Evolutionary conservation across 495 filamentous ascomycete genomes (phyloP).

Genomic region (Penicillium mononematosum): DNA sequence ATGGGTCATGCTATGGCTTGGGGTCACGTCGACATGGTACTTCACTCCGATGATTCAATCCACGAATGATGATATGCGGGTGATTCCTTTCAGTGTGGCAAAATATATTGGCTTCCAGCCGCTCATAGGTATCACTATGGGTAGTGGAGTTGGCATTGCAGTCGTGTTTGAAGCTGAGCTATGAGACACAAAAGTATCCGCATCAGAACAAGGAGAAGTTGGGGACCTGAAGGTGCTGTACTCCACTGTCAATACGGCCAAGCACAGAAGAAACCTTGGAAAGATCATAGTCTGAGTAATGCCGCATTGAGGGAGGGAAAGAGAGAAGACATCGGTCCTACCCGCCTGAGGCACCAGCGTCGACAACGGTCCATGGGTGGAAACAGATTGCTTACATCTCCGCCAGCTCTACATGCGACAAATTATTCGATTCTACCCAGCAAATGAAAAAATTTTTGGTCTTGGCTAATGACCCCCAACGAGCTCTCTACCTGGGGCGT

Average conservation of each 20-base stretch:
- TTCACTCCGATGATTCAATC: constrained; percentile 20
- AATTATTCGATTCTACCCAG: not conserved
- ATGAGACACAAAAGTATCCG: not conserved
- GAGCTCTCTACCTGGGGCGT: not conserved
- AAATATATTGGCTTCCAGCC: constrained; percentile 3
- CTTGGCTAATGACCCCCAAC: not conserved
- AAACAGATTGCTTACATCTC: too few species aligned
- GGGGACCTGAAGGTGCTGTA: too few species aligned
- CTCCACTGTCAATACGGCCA: too few species aligned
- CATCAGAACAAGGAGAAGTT: not conserved
- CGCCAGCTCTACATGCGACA: not conserved
- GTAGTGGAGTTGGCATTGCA: not conserved
- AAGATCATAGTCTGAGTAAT: too few species aligned
- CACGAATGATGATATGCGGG: constrained; percentile 8
- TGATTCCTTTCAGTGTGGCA: constrained; percentile 16
- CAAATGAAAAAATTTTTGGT: not conserved
- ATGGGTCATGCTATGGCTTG: constrained; percentile 19
- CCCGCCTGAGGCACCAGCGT: too few species aligned
- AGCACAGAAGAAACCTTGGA: too few species aligned
- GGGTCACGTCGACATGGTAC: constrained; percentile 18
- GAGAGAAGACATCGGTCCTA: too few species aligned
- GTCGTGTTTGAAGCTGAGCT: not conserved
- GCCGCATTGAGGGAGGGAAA: too few species aligned
- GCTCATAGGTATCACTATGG: not conserved
- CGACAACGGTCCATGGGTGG: too few species aligned